Evolutionary conservation across 164 flowering plant genomes (phyloP), one percentile per base, ranked within the genome.

Genomic region (Vitis labrusca): DNA sequence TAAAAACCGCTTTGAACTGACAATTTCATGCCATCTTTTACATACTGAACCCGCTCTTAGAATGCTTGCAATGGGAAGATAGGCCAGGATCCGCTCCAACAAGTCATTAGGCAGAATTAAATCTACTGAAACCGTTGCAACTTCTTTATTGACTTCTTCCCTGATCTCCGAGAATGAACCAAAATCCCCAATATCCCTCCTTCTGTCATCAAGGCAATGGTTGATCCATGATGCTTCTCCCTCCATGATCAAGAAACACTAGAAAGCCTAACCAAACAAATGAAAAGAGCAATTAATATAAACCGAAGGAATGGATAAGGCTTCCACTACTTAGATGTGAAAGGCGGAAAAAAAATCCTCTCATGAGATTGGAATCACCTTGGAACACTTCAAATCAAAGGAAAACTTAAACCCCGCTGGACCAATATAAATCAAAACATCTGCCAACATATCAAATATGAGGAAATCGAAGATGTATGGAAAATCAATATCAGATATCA

Each of bases 11-110:
- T 63, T 78, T n/a, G 97, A 90, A 50, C 77, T 79, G 11, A 91
- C 88, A 14, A 92, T 84, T 71, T 86, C 94, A 11, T 83, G 76
- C 99, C 99, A 94, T 78, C 91, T 80, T 72, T 88, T 94, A 69
- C 99, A 94, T 19, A 94, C 98, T 63, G 77, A 85, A 17, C 96
- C 83, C n/a, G 90, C 95, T 76, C 96, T 82, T 56, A 94, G 84
- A 30, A 94, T 81, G 81, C 97, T 90, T 6, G 88, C 92, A 60
- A 91, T 74, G 1, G 99, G 99, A 37, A 94, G 92, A 78, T 58
- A 80, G 0, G 96, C 73, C 1, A 94, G 73, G 37, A 94, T 94
- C 11, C 94, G 82, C 76, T 92, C 99, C 68, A 94, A 69, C 57
- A 94, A 58, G 61, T 94, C 99, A 77, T 92, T 97, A 7, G 98